These are phyloP conservation scores for Lyophyllum shimeji DNA, from an alignment of 768 basidiomycete species.

Conservation along the genomic window DNA sequence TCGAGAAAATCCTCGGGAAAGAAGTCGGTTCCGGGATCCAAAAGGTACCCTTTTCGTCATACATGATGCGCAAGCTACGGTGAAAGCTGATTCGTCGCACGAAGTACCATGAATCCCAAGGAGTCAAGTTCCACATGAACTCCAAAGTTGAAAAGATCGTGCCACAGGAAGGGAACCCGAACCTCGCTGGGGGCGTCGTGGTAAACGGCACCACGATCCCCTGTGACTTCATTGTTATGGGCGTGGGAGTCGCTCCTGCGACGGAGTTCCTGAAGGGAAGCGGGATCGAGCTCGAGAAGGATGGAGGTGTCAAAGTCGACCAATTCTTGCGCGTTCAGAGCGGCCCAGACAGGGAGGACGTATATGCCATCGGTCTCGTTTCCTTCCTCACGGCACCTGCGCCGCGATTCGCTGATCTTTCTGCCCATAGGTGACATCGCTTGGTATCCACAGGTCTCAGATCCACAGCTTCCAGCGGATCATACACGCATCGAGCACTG, in stretches of 20 bases:
- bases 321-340: slow-evolving; percentile 62
- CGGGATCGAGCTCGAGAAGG: slow-evolving; percentile 67
- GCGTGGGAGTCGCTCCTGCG: slow-evolving; percentile 82
- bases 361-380: slow-evolving; percentile 67
- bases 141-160: slow-evolving; percentile 68
- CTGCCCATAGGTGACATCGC: slow-evolving; percentile 70
- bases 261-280: slow-evolving; percentile 78
- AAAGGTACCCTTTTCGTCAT: slow-evolving; percentile 47
- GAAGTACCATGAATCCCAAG: slow-evolving; percentile 78
- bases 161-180: slow-evolving; percentile 49
- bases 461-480: slow-evolving; percentile 61
- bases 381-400: not conserved
- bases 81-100: not conserved
- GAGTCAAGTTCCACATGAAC: slow-evolving; percentile 82
- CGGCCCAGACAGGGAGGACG: slow-evolving; percentile 41
- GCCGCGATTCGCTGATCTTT: not conserved
- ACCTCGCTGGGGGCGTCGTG: slow-evolving; percentile 61
- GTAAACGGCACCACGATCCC: slow-evolving; percentile 63
- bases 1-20: slow-evolving; percentile 78
- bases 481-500: slow-evolving; percentile 81
- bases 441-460: slow-evolving; percentile 62
- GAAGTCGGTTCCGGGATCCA: slow-evolving; percentile 75
- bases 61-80: not conserved
- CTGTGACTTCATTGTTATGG: slow-evolving; percentile 82
- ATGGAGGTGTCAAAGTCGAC: slow-evolving; percentile 78